Conservation (phyloP, 2,329 filamentous ascomycete genomes). For the Metarhizium brunneum region DNA sequence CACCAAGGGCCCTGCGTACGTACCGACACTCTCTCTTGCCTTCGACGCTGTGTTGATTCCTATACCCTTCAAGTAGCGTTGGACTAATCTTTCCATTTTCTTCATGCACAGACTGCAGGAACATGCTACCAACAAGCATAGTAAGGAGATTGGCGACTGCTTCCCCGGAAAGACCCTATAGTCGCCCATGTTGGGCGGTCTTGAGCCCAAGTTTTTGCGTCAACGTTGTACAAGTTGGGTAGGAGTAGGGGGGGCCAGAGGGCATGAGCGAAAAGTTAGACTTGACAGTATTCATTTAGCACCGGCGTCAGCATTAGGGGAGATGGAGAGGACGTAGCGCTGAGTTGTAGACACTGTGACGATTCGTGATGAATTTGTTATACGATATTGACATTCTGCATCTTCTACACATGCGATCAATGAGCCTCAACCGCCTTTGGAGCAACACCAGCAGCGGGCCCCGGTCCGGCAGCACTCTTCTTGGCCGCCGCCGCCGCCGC, state of each 20-base stretch:
- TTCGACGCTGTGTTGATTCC: not conserved
- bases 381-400: not conserved
- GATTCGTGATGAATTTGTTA: not conserved
- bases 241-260: not conserved
- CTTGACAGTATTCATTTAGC: constrained; percentile 2
- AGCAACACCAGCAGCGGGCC: constrained; percentile 12
- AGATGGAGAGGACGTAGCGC: not conserved
- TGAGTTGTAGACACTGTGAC: not conserved
- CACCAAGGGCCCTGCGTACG: constrained; percentile 60
- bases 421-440: constrained; percentile 20
- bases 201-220: not conserved
- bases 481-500: constrained; percentile 14
- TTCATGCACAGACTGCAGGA: constrained; percentile 45
- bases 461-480: constrained; percentile 20
- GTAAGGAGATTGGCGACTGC: constrained; percentile 60
- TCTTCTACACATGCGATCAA: not conserved
- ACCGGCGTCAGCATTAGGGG: constrained; percentile 3
- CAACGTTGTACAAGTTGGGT: not conserved
- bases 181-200: not conserved
- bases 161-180: constrained; percentile 43
- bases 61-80: not conserved
- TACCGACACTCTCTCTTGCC: constrained; percentile 7
- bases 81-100: constrained; percentile 3
- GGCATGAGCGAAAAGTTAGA: not conserved
- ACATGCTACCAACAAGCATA: constrained; percentile 70